phyloP scores from a whole-genome alignment of 257 asterid genomes.

The Buddleja alternifolia region DNA sequence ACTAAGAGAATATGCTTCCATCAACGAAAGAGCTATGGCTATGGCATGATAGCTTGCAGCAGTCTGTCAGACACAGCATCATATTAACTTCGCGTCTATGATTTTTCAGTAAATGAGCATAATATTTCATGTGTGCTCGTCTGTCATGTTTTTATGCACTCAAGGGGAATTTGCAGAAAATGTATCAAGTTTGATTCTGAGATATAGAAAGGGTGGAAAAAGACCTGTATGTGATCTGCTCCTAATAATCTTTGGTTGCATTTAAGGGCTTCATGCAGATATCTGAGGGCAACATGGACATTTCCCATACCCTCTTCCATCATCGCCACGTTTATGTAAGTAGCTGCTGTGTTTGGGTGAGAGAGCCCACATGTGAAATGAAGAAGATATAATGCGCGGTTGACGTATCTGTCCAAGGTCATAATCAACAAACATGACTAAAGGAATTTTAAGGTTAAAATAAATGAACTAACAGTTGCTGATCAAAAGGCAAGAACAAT shows the following conservation, averaged over 20 bases:
- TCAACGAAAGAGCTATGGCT: conserved; percentile 98
- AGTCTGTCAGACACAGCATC: conserved; percentile 65
- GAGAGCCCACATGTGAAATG: conserved; percentile 98
- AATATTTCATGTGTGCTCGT: conserved; percentile 21
- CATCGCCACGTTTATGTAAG: conserved; percentile 98
- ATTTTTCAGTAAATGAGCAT: conserved; percentile 31
- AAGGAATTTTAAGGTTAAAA: conserved; percentile 3
- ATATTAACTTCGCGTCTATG: conserved; percentile 17
- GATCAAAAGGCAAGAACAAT: conserved; percentile 8
- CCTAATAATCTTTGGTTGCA: conserved; percentile 91
- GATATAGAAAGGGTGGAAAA: conserved; percentile 28
- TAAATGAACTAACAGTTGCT: not conserved
- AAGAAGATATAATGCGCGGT: conserved; percentile 95
- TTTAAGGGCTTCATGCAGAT: conserved; percentile 98
- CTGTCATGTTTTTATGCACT: conserved; percentile 19
- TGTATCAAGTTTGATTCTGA: not conserved
- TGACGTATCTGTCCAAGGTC: conserved; percentile 77
- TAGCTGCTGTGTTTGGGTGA: conserved; percentile 99
- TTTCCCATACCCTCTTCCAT: conserved; percentile 99
- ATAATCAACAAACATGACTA: conserved; percentile 21
- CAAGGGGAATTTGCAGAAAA: not conserved
- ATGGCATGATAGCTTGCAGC: conserved; percentile 99
- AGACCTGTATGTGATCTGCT: conserved; percentile 97
- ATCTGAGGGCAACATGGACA: conserved; percentile 97
- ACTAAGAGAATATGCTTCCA: conserved; percentile 98